Percentiles rank a stretch among this genome's conserved stretches.
These are phyloP conservation scores for Thymus quinquecostatus DNA, from an alignment of 257 asterid genomes.

Conservation along the genomic window DNA sequence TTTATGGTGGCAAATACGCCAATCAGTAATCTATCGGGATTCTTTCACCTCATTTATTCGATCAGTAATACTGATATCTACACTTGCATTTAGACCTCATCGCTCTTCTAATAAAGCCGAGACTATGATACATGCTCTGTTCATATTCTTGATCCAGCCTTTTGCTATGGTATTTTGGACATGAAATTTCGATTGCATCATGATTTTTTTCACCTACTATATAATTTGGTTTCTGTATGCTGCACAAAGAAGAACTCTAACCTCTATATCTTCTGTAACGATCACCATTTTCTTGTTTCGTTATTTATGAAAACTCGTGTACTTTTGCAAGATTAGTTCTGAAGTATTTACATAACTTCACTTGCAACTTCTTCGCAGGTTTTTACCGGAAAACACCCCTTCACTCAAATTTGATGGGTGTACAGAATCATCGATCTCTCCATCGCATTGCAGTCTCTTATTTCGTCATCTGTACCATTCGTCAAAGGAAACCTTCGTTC, in stretches of 20 bases:
- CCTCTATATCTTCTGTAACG: background rate
- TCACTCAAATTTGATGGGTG: background rate
- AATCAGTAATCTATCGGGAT: background rate
- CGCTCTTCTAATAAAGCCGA: background rate
- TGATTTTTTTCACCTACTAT: background rate
- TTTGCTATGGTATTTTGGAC: too few species aligned
- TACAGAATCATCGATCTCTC: background rate
- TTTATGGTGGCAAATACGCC: too few species aligned
- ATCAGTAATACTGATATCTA: background rate
- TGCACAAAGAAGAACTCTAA: background rate
- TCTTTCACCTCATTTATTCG: too few species aligned
- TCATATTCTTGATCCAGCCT: too few species aligned
- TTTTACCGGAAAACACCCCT: background rate
- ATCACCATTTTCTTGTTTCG: background rate
- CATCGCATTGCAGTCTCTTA: background rate
- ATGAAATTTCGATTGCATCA: background rate
- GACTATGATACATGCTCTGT: background rate
- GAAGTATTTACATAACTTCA: background rate
- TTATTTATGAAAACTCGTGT: too few species aligned
- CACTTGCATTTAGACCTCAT: background rate
- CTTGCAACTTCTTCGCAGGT: constrained; percentile 10
- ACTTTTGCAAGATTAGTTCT: background rate
- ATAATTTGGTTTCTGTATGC: background rate
- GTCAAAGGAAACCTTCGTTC: too few species aligned
- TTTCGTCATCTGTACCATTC: background rate